Evolutionary conservation across 179 eudicot genomes (phyloP).

Genomic region (Nepenthes alata): DNA sequence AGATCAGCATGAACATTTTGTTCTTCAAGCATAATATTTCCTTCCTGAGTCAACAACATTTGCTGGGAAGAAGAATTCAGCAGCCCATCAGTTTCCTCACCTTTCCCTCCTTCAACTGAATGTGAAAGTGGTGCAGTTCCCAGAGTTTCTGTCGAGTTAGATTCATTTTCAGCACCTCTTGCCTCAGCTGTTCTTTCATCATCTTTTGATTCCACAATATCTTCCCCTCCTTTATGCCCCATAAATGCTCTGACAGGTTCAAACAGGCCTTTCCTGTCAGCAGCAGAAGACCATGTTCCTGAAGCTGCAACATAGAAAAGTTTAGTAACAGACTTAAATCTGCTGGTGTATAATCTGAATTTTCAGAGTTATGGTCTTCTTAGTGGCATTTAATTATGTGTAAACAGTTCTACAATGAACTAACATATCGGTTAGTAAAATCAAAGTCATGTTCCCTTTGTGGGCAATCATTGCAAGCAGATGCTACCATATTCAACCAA

Average conservation of each 20-base stretch:
- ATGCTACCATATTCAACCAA: too few relatives aligned
- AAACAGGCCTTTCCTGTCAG: conserved; percentile 43
- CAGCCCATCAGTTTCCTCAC: conserved; percentile 19
- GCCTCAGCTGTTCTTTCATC: conserved; percentile 10
- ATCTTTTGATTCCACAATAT: conserved; percentile 4
- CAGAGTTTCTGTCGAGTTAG: conserved; percentile 23
- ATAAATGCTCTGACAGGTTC: conserved; percentile 61
- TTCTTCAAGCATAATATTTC: conserved; percentile 20
- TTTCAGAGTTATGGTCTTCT: too few relatives aligned
- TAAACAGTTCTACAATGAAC: too few relatives aligned
- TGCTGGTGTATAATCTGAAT: not conserved
- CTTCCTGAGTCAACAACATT: conserved; percentile 18
- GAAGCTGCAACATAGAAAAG: conserved; percentile 24
- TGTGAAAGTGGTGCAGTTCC: conserved; percentile 23
- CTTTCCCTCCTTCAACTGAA: conserved; percentile 25
- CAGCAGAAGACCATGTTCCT: conserved; percentile 45
- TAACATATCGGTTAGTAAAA: too few relatives aligned
- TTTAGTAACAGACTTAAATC: not conserved
- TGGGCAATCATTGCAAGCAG: too few relatives aligned
- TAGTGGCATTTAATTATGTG: too few relatives aligned
- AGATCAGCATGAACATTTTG: conserved; percentile 10
- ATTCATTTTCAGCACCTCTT: conserved; percentile 17
- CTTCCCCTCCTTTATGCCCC: conserved; percentile 56
- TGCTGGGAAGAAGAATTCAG: conserved; percentile 17
- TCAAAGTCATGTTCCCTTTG: too few relatives aligned